A percentile compares a stretch with the other conserved stretches of the same genome.
phyloP scores from a whole-genome alignment of 179 eudicot genomes.

The Silene coronaria region DNA sequence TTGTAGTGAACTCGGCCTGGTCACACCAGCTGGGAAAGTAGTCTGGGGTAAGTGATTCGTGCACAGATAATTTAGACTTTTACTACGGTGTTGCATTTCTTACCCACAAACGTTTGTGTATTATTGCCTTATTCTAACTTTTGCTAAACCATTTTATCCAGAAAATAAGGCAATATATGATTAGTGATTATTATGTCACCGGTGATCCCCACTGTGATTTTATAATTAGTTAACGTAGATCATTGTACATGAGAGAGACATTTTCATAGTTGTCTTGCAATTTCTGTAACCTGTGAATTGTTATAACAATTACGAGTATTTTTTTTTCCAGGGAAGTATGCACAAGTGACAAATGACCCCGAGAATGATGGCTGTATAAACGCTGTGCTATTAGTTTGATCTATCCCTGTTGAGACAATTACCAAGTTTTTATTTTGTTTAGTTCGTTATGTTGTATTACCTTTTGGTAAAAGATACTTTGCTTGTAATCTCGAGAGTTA shows the following conservation, averaged over 20 bases:
- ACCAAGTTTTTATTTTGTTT: not conserved
- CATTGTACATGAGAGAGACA: too few species aligned
- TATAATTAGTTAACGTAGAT: not conserved
- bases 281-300: not conserved
- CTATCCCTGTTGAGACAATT: not conserved
- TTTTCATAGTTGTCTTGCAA: not conserved
- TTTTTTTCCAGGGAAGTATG: conserved; percentile 76
- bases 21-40: conserved; percentile 96
- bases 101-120: too few species aligned
- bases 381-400: conserved; percentile 66
- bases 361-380: conserved; percentile 97
- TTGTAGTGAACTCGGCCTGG: conserved; percentile 90
- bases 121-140: too few species aligned
- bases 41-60: conserved; percentile 76
- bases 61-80: too few species aligned
- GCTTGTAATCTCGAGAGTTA: not conserved
- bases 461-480: not conserved
- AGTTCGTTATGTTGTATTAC: not conserved
- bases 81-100: too few species aligned
- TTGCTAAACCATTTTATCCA: too few species aligned
- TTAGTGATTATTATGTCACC: too few species aligned
- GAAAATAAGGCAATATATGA: not conserved
- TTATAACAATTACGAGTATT: not conserved
- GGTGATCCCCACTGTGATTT: not conserved
- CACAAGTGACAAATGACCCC: conserved; percentile 93